Evolutionary conservation across 805 yeast genomes (phyloP), one percentile per base, ranked within the genome.

Genomic region (Cyberlindnera mycetangii): DNA sequence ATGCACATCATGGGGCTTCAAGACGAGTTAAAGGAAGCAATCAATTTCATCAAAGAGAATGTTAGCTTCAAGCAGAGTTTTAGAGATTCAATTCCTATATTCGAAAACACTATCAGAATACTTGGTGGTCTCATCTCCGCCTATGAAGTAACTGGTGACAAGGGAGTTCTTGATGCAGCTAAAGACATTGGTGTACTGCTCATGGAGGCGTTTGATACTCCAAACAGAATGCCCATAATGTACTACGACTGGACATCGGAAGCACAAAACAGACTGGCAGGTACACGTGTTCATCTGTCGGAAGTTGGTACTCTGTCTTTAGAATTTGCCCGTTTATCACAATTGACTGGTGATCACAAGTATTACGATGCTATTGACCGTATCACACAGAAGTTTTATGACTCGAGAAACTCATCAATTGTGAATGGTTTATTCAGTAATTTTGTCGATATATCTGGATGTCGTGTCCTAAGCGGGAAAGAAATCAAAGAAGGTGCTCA

Each of bases 201-300:
- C 27, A 52, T 79, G 52, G 74, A 76, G 18, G 72, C 82, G 0
- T 79, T 77, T 52, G 84, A 79, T 50, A 78, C 84, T 0, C 82
- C 82, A 14, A 77, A 78, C 50, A 64, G 74, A 35, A 65, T 79
- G 64, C 85, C 85, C 3, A 45, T 74, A 9, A 52, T 75, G 17
- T 68, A 64, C 42, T 77, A 66, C 51, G 61, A 66, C 12, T 75
- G 80, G 74, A 58, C 61, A 21, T 61, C 68, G 4, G 55, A 56
- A 16, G 54, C 61, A 6, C 56, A 56, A 10, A 70, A 68, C 42
- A 61, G 70, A 49, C 65, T 67, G 44, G 69, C 77, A 0, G 61
- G 70, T 14, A 60, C 51, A 42, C 49, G 54, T 19, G 59, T 68
- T 1, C 56, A 68, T 6, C 51, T 72, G 6, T 75, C 82, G 2